Percentiles rank a stretch among this genome's conserved stretches.
phyloP scores from a whole-genome alignment of 2,329 filamentous ascomycete species.

The Colletotrichum graminicola region DNA sequence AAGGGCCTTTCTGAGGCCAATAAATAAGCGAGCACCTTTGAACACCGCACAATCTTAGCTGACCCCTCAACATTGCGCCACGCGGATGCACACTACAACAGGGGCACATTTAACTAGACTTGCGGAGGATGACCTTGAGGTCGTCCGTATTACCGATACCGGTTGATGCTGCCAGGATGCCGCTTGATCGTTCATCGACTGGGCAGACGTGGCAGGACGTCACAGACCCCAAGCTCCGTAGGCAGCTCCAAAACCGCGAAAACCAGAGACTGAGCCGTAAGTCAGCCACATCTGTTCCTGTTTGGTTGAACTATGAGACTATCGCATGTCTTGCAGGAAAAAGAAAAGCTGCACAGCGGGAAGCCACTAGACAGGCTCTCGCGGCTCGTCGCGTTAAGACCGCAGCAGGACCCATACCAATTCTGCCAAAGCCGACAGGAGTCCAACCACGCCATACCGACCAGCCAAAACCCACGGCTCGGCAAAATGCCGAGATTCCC shows the following conservation, averaged over 20 bases:
- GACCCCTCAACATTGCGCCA: neutral
- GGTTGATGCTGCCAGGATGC: neutral
- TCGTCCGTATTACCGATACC: neutral
- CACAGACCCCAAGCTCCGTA: neutral
- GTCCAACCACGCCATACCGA: neutral
- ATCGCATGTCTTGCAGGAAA: neutral
- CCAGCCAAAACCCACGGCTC: neutral
- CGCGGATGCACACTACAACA: neutral
- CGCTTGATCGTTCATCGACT: neutral
- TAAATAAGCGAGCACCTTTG: neutral
- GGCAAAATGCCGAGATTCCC: neutral
- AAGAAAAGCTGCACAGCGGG: neutral
- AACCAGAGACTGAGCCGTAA: conserved; percentile 1
- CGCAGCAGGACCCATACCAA: neutral
- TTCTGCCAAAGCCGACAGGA: neutral
- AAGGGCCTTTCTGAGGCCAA: neutral
- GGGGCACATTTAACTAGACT: neutral
- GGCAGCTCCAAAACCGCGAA: neutral
- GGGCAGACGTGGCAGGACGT: neutral
- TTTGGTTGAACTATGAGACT: neutral
- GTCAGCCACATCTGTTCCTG: neutral
- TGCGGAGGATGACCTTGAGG: too few relatives aligned
- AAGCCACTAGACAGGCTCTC: neutral
- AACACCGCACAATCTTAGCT: neutral
- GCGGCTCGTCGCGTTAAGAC: neutral